Base-by-base conservation (phyloP, 768 basidiomycete species). In the Pluteus cervinus region DNA sequence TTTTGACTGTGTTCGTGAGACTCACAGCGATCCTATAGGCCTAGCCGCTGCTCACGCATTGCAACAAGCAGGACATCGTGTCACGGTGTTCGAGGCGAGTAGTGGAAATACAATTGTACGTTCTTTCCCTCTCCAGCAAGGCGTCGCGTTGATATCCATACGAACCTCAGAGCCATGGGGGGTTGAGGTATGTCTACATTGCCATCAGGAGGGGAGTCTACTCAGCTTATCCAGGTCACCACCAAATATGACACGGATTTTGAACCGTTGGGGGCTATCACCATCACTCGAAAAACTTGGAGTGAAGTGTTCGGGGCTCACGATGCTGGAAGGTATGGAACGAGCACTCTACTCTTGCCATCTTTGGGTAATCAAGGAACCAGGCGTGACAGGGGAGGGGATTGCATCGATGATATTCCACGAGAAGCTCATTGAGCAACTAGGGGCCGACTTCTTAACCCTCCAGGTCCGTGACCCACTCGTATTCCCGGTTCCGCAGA, bases 171-270 rank as follows among this genome's bases (percentile, higher is more conserved):
- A n/a, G n/a, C n/a, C n/a, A n/a, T n/a, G n/a, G n/a, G n/a, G n/a
- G n/a, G n/a, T n/a, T n/a, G n/a, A n/a, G n/a, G n/a, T n/a, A n/a
- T n/a, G n/a, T n/a, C n/a, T n/a, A n/a, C n/a, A n/a, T n/a, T n/a
- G n/a, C n/a, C n/a, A n/a, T n/a, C n/a, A n/a, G n/a, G n/a, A n/a
- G n/a, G n/a, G n/a, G n/a, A n/a, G n/a, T n/a, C n/a, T n/a, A 8
- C 29, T 8, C 23, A 43, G 24, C 18, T 8, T 26, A 26, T 34
- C 16, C 26, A 65, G 63, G 26, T 61, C 60, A 5, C 73, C 76
- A 28, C 76, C 79, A 10, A 79, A 80, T 40, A 67, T 78, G 57
- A 74, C 75, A 22, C 67, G 68, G 36, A 56, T 79, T 3, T 53
- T 80, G 17, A 63, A 65, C 38, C 62, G 70, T 41, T 81, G 79